Conservation (phyloP, 768 basidiomycete species). For the Pisolithus marmoratus region DNA sequence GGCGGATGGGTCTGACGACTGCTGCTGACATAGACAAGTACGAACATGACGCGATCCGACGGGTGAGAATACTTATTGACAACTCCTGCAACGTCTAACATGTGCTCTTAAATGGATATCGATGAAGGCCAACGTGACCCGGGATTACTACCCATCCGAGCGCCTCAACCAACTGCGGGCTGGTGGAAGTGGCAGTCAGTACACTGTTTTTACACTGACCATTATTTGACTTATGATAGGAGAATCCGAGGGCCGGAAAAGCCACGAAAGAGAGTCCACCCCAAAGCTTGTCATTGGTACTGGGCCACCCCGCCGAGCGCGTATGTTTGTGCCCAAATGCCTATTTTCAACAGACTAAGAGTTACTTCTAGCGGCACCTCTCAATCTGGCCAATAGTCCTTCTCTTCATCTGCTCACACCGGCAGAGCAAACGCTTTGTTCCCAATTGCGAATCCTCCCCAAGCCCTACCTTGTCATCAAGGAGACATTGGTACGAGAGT, state of each 20-base stretch:
- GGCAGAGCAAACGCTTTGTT: slow-evolving; percentile 85
- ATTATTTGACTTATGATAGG: slow-evolving; percentile 12
- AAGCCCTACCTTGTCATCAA: slow-evolving; percentile 96
- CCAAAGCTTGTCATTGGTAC: slow-evolving; percentile 41
- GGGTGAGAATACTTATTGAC: slow-evolving; percentile 42
- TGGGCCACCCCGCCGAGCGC: slow-evolving; percentile 36
- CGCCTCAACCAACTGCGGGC: slow-evolving; percentile 44
- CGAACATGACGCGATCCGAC: slow-evolving; percentile 63
- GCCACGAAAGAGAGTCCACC: slow-evolving; percentile 56
- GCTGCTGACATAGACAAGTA: slow-evolving; percentile 90
- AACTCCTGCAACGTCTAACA: neutral
- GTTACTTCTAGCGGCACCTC: slow-evolving; percentile 43
- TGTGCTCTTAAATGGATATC: slow-evolving; percentile 39
- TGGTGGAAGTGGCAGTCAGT: slow-evolving; percentile 40
- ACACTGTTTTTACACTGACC: slow-evolving; percentile 25
- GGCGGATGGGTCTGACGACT: slow-evolving; percentile 78
- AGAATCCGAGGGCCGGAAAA: slow-evolving; percentile 49
- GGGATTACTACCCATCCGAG: slow-evolving; percentile 53
- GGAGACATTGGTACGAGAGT: slow-evolving; percentile 90
- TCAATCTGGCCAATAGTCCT: slow-evolving; percentile 88
- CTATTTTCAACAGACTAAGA: neutral
- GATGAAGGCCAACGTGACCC: slow-evolving; percentile 51
- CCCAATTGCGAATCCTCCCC: slow-evolving; percentile 84
- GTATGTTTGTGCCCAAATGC: slow-evolving; percentile 23
- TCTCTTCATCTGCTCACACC: slow-evolving; percentile 86